phyloP scores from a whole-genome alignment of 2,329 filamentous ascomycete species.

The Scortechinia acanthostroma region DNA sequence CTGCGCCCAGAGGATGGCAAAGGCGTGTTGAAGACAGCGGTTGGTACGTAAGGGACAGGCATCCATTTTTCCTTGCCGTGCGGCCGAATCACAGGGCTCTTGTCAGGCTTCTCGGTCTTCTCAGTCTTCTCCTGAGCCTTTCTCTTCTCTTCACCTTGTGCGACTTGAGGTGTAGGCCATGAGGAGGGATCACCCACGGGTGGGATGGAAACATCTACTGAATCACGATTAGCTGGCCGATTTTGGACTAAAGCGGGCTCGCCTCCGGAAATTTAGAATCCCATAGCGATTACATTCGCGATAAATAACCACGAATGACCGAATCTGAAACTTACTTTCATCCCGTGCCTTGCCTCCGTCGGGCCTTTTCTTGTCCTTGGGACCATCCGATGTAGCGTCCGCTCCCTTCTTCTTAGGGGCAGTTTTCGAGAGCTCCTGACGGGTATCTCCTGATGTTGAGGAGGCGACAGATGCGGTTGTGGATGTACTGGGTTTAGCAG shows the following conservation, averaged over 20 bases:
- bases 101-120: conserved; percentile 50
- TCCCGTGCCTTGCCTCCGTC: conserved; percentile 11
- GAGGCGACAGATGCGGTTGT: conserved; percentile 11
- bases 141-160: conserved; percentile 69
- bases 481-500: conserved; percentile 11
- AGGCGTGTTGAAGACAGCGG: conserved; percentile 80
- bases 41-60: conserved; percentile 73
- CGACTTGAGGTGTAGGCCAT: conserved; percentile 86
- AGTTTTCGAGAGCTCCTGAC: conserved; percentile 22
- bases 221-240: too few relatives aligned
- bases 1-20: conserved; percentile 47
- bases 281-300: too few relatives aligned
- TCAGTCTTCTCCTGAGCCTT: conserved; percentile 59
- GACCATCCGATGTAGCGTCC: conserved; percentile 22
- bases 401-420: conserved; percentile 27
- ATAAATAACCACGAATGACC: conserved; percentile 5
- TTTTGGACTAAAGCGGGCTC: too few relatives aligned
- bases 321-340: conserved; percentile 2
- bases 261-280: too few relatives aligned
- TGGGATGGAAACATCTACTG: conserved; percentile 40
- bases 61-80: conserved; percentile 81
- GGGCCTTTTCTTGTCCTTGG: conserved; percentile 14
- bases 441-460: conserved; percentile 3
- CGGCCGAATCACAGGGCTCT: conserved; percentile 41
- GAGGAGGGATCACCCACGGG: conserved; percentile 69